phyloP scores from a whole-genome alignment of 345 rosid genomes.

The Acer campestre region DNA sequence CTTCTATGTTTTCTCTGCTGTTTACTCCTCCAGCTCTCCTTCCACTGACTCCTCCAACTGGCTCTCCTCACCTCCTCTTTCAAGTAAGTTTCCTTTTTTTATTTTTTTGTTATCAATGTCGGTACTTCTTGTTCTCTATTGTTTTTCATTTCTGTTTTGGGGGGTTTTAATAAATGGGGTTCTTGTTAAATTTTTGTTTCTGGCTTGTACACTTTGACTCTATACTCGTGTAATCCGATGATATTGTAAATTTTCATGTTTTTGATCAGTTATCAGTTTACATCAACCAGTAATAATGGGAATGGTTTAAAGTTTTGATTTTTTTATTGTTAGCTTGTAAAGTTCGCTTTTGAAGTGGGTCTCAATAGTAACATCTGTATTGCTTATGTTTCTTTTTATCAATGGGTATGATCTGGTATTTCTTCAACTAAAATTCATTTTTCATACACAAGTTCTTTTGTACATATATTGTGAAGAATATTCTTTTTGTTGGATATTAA shows the following conservation, averaged over 20 bases:
- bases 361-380: not conserved
- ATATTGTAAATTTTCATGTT: not conserved
- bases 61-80: constrained; percentile 54
- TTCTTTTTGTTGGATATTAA: not conserved
- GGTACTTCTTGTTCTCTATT: constrained; percentile 13
- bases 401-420: not conserved
- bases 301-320: not conserved
- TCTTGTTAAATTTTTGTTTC: not conserved
- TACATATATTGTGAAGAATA: not conserved
- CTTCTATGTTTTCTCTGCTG: constrained; percentile 83
- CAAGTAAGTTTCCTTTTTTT: constrained; percentile 28
- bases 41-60: constrained; percentile 47
- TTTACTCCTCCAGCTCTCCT: constrained; percentile 55
- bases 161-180: not conserved
- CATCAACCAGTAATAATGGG: no score
- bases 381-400: not conserved
- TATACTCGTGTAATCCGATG: not conserved
- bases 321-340: not conserved
- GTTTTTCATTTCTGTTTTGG: constrained; percentile 5
- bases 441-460: not conserved
- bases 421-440: not conserved
- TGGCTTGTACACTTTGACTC: not conserved
- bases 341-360: constrained; percentile 9
- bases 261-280: not conserved
- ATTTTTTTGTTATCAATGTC: not conserved